A percentile compares a stretch with the other conserved stretches of the same genome.
These are phyloP conservation scores for Capsella bursapastoris DNA, from an alignment of 345 rosid genomes.

Conservation along the genomic window DNA sequence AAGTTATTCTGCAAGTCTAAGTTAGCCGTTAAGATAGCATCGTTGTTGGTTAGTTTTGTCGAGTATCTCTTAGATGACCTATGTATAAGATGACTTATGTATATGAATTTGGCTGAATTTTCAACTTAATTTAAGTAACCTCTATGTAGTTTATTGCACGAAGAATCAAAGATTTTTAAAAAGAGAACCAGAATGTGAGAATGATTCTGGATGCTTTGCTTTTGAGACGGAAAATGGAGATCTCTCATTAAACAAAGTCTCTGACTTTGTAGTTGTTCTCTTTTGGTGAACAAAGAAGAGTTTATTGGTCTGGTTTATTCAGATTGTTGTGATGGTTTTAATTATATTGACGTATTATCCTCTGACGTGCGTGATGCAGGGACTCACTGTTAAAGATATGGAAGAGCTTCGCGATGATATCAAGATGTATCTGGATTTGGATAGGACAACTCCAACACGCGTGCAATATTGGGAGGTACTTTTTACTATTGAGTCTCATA, in stretches of 20 bases:
- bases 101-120: constrained; percentile 7
- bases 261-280: constrained; percentile 5
- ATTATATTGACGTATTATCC: constrained; percentile 4
- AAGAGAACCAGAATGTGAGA: constrained; percentile 16
- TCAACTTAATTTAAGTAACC: not conserved
- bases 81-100: not conserved
- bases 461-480: constrained; percentile 91
- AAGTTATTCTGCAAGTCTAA: constrained; percentile 24
- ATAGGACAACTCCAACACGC: constrained; percentile 72
- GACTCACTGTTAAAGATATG: constrained; percentile 86
- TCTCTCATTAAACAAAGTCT: constrained; percentile 14
- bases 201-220: constrained; percentile 22
- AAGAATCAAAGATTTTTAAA: not conserved
- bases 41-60: not conserved
- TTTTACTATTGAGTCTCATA: not conserved
- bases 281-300: constrained; percentile 13
- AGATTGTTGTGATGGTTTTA: constrained; percentile 19
- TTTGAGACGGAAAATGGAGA: not conserved
- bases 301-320: constrained; percentile 2
- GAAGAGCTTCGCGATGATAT: constrained; percentile 96
- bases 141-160: constrained; percentile 7
- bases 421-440: constrained; percentile 94
- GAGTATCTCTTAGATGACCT: not conserved
- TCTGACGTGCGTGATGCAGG: constrained; percentile 62
- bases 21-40: constrained; percentile 1